A percentile compares a stretch with the other conserved stretches of the same genome.
Evolutionary conservation across 2,329 filamentous ascomycete species (phyloP).

Genomic region (Pezizomycotina sp.): DNA sequence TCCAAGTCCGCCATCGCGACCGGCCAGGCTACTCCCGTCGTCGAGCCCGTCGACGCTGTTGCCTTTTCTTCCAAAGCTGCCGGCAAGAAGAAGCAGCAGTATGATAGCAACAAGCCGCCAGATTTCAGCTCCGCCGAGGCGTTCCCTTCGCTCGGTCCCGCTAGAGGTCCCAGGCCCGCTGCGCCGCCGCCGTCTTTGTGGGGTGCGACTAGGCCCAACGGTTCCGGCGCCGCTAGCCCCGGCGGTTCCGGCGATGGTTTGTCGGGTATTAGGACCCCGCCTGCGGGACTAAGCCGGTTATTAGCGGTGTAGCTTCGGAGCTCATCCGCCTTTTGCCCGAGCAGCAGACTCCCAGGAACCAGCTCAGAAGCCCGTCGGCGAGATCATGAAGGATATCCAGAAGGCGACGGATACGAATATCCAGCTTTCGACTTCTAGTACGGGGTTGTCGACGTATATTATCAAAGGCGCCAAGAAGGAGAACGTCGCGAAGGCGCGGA

Average conservation of each 20-base stretch:
- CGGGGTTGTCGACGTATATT: constrained; percentile 62
- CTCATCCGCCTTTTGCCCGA: constrained; percentile 56
- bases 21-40: constrained; percentile 27
- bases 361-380: constrained; percentile 68
- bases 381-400: constrained; percentile 83
- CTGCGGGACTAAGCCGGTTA: constrained; percentile 32
- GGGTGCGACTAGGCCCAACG: constrained; percentile 55
- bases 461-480: constrained; percentile 71
- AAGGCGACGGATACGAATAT: constrained; percentile 77
- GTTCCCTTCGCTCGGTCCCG: constrained; percentile 74
- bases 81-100: constrained; percentile 17
- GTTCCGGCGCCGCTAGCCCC: constrained; percentile 29
- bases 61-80: constrained; percentile 22
- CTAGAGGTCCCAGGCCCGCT: constrained; percentile 41
- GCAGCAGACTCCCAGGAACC: constrained; percentile 56
- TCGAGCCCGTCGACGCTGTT: no score
- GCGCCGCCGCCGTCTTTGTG: constrained; percentile 52
- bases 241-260: constrained; percentile 42
- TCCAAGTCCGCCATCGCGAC: constrained; percentile 30
- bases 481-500: constrained; percentile 70
- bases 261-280: constrained; percentile 37
- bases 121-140: constrained; percentile 79
- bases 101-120: constrained; percentile 46
- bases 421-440: constrained; percentile 55
- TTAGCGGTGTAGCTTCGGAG: constrained; percentile 32